A percentile compares a stretch with the other conserved stretches of the same genome.
These are phyloP conservation scores for Mucor sp. DNA, from an alignment of 371 early-diverging fungal species.

Conservation along the genomic window DNA sequence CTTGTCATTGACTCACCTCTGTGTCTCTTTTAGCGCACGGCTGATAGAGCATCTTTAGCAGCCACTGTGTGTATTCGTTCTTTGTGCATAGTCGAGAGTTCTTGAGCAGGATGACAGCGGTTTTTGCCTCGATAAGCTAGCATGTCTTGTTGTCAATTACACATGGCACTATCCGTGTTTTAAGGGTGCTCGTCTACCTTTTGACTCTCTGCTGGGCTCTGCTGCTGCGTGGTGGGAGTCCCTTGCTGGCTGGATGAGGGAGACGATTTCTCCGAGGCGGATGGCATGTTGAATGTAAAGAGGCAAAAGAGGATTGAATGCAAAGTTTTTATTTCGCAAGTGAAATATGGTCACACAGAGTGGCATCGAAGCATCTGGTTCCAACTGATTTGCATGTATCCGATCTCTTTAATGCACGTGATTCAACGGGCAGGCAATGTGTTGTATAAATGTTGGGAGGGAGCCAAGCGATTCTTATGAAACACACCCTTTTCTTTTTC, in stretches of 20 bases:
- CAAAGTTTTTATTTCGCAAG: neutral
- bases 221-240: neutral
- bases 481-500: neutral
- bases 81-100: slow-evolving; percentile 39
- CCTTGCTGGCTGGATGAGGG: neutral
- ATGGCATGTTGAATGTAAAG: neutral
- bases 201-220: neutral
- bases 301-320: neutral
- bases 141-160: neutral
- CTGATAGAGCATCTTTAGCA: slow-evolving; percentile 44
- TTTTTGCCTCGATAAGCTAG: slow-evolving; percentile 46
- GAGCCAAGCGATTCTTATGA: neutral
- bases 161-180: neutral
- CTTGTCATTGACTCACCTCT: slow-evolving; percentile 25
- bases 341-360: neutral
- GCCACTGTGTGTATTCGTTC: slow-evolving; percentile 53
- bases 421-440: no score
- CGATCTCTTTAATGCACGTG: no score
- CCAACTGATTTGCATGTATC: no score
- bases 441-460: no score
- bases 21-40: slow-evolving; percentile 34
- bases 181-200: neutral
- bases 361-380: neutral
- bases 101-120: slow-evolving; percentile 44
- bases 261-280: neutral